phyloP scores from a whole-genome alignment of 768 basidiomycete genomes.

The Scleroderma citrinum region DNA sequence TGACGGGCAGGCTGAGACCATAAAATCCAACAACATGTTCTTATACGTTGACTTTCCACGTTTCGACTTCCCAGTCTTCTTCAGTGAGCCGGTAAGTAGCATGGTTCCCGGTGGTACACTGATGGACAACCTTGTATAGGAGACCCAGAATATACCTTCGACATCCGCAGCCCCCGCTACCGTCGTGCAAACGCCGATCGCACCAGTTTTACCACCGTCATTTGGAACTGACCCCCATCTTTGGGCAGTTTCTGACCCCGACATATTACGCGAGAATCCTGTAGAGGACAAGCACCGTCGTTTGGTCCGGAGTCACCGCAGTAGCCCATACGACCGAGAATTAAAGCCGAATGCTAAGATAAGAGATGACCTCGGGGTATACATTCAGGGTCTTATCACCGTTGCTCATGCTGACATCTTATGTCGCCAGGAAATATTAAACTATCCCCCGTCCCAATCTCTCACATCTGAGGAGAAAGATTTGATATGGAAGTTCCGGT shows the following conservation, averaged over 20 bases:
- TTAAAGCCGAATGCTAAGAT: slow-evolving; percentile 96
- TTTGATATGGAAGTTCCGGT: slow-evolving; percentile 98
- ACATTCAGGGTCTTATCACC: background rate
- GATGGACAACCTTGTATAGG: slow-evolving; percentile 25
- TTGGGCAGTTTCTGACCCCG: slow-evolving; percentile 90
- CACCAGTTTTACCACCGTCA: slow-evolving; percentile 38
- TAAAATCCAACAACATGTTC: slow-evolving; percentile 91
- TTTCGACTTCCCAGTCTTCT: slow-evolving; percentile 96
- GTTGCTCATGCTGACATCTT: background rate
- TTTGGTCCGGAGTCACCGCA: slow-evolving; percentile 88
- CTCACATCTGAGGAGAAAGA: slow-evolving; percentile 93
- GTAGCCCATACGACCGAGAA: slow-evolving; percentile 91
- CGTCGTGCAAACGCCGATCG: slow-evolving; percentile 34
- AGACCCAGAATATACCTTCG: slow-evolving; percentile 34
- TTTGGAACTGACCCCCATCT: too few species aligned
- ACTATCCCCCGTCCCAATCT: slow-evolving; percentile 83
- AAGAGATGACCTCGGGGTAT: slow-evolving; percentile 69
- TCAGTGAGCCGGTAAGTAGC: slow-evolving; percentile 73
- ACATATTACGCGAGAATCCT: slow-evolving; percentile 87
- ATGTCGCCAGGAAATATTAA: slow-evolving; percentile 75
- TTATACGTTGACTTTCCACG: slow-evolving; percentile 94
- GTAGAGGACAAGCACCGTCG: slow-evolving; percentile 97
- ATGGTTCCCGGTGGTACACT: background rate
- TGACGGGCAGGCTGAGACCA: slow-evolving; percentile 69
- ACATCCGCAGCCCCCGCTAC: slow-evolving; percentile 38